Base-by-base conservation (phyloP, 1,139 yeast species). In the Kodamaea suecica region DNA sequence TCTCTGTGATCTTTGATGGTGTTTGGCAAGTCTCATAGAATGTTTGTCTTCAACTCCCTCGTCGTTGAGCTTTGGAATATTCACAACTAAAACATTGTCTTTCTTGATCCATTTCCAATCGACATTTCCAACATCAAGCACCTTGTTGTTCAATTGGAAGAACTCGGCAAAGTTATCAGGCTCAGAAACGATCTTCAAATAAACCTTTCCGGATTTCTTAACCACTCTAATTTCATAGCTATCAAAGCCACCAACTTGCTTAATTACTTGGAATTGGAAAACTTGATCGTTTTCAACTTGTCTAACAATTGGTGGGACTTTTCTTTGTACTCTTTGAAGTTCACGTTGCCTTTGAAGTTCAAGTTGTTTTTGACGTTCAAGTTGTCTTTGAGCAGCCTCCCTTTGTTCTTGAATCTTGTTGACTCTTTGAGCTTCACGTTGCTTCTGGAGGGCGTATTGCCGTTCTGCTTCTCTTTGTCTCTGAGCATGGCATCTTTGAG, bases 251-350 rank as follows among this genome's bases (percentile, higher is more conserved):
- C 73, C 73, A 27, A 44, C 52, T 15, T 51, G 50, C 44, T 67
- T 67, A 42, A 53, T 59, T 35, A 69, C 58, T 39, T 68, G 71
- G 34, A 67, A 59, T 41, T 66, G 70, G 40, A 58, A 65, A 11
- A 49, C 50, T 31, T 63, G 63, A 31, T 63, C 70, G 12, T 62
- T 50, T 43, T 68, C 73, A 13, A 63, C 49, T 17, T 31, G 38
- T 14, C 35, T 26, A 2, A 42, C 32, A n/a, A 27, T 17, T n/a
- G 27, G 8, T 21, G 30, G 15, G 13, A 12, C 20, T 36, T 19
- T 19, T 19, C 21, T 15, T n/a, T 20, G 28, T 13, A 23, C 3
- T 25, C 17, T 13, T 21, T 33, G 19, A 10, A 10, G 23, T 27
- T 27, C n/a, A 23, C 35, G 25, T 27, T 14, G 30, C 24, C 23